phyloP scores from a whole-genome alignment of 768 basidiomycete species.

The Galerina marginata region DNA sequence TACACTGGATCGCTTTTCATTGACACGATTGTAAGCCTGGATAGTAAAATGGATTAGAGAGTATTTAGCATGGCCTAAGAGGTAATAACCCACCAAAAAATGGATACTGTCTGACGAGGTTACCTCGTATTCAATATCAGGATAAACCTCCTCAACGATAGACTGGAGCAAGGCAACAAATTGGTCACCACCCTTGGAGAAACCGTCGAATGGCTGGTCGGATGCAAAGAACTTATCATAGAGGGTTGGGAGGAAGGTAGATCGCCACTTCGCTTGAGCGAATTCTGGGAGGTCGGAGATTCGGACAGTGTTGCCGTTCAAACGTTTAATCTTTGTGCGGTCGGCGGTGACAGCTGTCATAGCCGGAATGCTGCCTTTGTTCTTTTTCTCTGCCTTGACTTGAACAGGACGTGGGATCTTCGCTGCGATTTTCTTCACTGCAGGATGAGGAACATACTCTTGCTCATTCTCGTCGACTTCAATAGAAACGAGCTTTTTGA shows the following conservation, averaged over 20 bases:
- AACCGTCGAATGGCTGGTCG: slow-evolving; percentile 13
- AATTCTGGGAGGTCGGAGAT: slow-evolving; percentile 21
- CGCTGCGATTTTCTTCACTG: too few relatives aligned
- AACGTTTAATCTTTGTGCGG: background rate
- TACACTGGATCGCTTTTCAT: slow-evolving; percentile 21
- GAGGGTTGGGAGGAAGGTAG: slow-evolving; percentile 19
- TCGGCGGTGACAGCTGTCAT: too few relatives aligned
- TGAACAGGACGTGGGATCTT: too few relatives aligned
- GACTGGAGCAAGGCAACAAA: slow-evolving; percentile 20
- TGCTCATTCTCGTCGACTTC: too few relatives aligned
- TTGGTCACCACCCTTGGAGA: slow-evolving; percentile 8
- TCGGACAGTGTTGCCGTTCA: slow-evolving; percentile 16
- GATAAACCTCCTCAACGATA: slow-evolving; percentile 16
- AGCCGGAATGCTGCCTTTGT: too few relatives aligned
- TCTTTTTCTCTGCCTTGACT: too few relatives aligned
- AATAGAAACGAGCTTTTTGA: background rate
- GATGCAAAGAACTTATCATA: slow-evolving; percentile 25
- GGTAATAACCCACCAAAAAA: slow-evolving; percentile 10
- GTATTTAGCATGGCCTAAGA: background rate
- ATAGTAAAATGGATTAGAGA: background rate
- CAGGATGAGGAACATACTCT: too few relatives aligned
- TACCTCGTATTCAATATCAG: slow-evolving; percentile 11
- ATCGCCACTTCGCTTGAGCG: slow-evolving; percentile 8
- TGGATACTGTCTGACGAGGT: slow-evolving; percentile 10
- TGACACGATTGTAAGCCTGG: slow-evolving; percentile 24